phyloP scores from a whole-genome alignment of 73 alveolate species.

The Breviolum minutum region DNA sequence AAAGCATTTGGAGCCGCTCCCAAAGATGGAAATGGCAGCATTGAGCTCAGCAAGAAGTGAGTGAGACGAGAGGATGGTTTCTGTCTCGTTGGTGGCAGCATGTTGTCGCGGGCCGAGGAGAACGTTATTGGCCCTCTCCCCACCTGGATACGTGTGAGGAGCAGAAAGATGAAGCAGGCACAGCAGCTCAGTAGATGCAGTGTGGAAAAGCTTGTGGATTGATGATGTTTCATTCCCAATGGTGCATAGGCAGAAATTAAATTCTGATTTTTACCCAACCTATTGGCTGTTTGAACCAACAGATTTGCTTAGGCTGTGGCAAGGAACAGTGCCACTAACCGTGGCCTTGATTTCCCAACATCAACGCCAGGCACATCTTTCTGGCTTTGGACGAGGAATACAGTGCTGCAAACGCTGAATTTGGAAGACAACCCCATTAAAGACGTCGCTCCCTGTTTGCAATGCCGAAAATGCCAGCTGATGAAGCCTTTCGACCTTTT shows the following conservation, averaged over 20 bases:
- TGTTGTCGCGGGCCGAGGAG: neutral
- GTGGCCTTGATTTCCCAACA: neutral
- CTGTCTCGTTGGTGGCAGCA: neutral
- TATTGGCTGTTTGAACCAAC: neutral
- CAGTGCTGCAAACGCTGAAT: slow-evolving; percentile 61
- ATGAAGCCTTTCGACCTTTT: too few relatives aligned
- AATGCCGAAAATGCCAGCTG: too few relatives aligned
- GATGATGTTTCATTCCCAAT: neutral
- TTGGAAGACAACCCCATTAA: slow-evolving; percentile 67
- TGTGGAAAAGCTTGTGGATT: neutral
- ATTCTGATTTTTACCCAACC: neutral
- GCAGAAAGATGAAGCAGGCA: slow-evolving; percentile 72
- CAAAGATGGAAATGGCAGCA: slow-evolving; percentile 67
- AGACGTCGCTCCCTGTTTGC: slow-evolving; percentile 26
- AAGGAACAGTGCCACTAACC: neutral
- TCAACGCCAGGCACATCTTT: slow-evolving; percentile 22
- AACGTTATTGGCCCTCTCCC: slow-evolving; percentile 55
- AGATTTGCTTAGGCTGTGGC: neutral
- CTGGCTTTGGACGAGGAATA: slow-evolving; percentile 74
- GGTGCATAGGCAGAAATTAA: too few relatives aligned
- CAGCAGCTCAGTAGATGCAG: neutral
- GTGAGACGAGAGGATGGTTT: too few relatives aligned
- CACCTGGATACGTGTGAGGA: slow-evolving; percentile 83
- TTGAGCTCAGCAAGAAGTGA: neutral
- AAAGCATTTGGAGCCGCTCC: slow-evolving; percentile 78